Conservation (phyloP, 768 basidiomycete genomes). For the Hydnum rufescens region DNA sequence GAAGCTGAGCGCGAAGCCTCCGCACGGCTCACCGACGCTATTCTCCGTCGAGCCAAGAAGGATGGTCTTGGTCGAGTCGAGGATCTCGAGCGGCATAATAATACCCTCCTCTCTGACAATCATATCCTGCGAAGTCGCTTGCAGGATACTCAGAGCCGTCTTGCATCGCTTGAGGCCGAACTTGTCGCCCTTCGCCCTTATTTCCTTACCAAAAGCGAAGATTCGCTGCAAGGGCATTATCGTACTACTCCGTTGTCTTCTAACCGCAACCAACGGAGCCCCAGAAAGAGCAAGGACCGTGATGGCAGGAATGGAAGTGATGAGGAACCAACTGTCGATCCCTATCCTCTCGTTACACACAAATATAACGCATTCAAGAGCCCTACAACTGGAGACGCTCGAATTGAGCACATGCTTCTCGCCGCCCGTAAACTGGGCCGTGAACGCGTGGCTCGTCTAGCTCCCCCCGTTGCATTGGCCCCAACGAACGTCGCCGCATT, state of each 20-base stretch:
- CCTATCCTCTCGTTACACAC: background rate
- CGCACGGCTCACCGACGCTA: constrained; percentile 46
- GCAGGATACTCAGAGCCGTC: constrained; percentile 32
- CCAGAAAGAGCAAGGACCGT: background rate
- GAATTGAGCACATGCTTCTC: constrained; percentile 10
- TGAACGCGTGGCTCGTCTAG: constrained; percentile 3
- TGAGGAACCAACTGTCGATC: background rate
- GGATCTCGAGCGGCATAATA: constrained; percentile 36
- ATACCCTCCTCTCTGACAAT: constrained; percentile 39
- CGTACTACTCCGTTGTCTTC: background rate
- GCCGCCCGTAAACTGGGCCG: constrained; percentile 8
- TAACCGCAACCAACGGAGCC: background rate
- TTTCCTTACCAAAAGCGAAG: constrained; percentile 26
- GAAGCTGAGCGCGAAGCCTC: constrained; percentile 42
- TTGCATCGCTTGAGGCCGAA: constrained; percentile 40
- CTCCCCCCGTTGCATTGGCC: background rate
- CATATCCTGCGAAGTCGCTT: constrained; percentile 39
- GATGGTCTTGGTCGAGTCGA: constrained; percentile 1
- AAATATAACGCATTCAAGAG: constrained; percentile 5
- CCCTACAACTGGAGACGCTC: constrained; percentile 7
- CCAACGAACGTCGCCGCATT: background rate
- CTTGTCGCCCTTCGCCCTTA: constrained; percentile 44
- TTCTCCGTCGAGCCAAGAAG: constrained; percentile 28
- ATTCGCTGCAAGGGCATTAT: background rate
- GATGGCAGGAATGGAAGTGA: background rate